Evolutionary conservation across 371 early-diverging fungal genomes (phyloP).

Genomic region (Globomyces sp.): DNA sequence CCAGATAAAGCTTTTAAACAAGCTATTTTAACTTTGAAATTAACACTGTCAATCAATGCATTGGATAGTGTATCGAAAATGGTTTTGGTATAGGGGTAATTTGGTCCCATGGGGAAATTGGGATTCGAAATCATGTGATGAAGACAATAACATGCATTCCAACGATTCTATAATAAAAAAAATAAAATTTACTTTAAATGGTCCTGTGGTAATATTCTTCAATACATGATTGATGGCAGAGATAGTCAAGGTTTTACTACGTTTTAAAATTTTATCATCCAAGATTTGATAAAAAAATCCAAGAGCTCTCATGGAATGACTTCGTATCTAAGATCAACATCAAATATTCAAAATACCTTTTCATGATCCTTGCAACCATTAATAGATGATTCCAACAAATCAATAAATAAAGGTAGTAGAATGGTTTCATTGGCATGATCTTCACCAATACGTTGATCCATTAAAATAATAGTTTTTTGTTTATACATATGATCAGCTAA

Average conservation of each 20-base stretch:
- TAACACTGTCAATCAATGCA: constrained; percentile 60
- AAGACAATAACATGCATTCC: constrained; percentile 81
- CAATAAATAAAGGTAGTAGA: background rate
- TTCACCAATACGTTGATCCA: background rate
- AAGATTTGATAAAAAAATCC: background rate
- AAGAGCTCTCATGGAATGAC: constrained; percentile 5
- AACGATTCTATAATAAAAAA: constrained; percentile 54
- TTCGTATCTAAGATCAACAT: constrained; percentile 17
- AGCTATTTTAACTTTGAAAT: constrained; percentile 80
- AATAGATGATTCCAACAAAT: constrained; percentile 2
- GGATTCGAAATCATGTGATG: constrained; percentile 61
- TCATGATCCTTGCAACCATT: constrained; percentile 15
- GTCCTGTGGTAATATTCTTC: constrained; percentile 68
- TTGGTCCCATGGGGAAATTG: constrained; percentile 60
- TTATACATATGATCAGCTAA: constrained; percentile 56
- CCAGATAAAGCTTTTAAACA: constrained; percentile 66
- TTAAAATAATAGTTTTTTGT: constrained; percentile 24
- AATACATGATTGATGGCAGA: constrained; percentile 55
- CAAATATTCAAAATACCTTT: constrained; percentile 16
- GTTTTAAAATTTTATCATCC: constrained; percentile 27
- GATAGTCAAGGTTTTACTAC: constrained; percentile 40
- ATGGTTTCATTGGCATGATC: background rate
- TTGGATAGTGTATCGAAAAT: constrained; percentile 57
- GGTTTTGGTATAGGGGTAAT: constrained; percentile 52
- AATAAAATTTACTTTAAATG: constrained; percentile 59